These are phyloP conservation scores for Lobosporangium transversale DNA, from an alignment of 192 early-diverging fungal genomes.

Conservation along the genomic window DNA sequence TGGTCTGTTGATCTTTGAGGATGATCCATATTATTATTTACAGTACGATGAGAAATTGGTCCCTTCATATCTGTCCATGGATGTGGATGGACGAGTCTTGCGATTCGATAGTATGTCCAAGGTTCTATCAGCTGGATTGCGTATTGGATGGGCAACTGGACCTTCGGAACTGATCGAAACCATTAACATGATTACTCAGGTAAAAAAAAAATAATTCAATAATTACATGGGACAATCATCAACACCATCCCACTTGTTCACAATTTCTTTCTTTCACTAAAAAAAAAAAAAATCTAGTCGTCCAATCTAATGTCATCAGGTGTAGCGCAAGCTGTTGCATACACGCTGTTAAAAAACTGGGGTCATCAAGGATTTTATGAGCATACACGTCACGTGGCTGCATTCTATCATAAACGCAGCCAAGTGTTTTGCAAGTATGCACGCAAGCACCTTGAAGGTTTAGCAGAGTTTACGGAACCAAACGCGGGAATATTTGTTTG, in stretches of 20 bases:
- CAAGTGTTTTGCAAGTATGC: conserved; percentile 74
- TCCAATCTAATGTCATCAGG: conserved; percentile 88
- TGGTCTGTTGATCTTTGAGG: conserved; percentile 89
- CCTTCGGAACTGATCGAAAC: conserved; percentile 76
- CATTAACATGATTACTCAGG: conserved; percentile 80
- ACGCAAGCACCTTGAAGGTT: conserved; percentile 67
- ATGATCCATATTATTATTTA: conserved; percentile 96
- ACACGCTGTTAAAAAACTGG: conserved; percentile 79
- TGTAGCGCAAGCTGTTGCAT: conserved; percentile 80
- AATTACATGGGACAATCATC: not conserved
- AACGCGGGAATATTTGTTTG: conserved; percentile 94
- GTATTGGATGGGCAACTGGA: conserved; percentile 83
- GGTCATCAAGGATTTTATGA: conserved; percentile 81
- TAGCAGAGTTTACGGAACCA: conserved; percentile 68
- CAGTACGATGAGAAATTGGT: conserved; percentile 70
- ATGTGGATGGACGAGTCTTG: conserved; percentile 88
- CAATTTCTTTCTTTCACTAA: not conserved
- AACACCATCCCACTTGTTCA: conserved; percentile 1
- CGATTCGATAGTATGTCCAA: conserved; percentile 95
- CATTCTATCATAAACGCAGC: conserved; percentile 78
- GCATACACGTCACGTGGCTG: conserved; percentile 74
- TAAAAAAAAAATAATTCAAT: not conserved
- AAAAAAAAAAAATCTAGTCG: too few relatives aligned
- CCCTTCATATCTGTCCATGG: conserved; percentile 89
- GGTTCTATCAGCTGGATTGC: conserved; percentile 86